Base-by-base conservation (phyloP, 257 asterid species). In the Datura wrightii region DNA sequence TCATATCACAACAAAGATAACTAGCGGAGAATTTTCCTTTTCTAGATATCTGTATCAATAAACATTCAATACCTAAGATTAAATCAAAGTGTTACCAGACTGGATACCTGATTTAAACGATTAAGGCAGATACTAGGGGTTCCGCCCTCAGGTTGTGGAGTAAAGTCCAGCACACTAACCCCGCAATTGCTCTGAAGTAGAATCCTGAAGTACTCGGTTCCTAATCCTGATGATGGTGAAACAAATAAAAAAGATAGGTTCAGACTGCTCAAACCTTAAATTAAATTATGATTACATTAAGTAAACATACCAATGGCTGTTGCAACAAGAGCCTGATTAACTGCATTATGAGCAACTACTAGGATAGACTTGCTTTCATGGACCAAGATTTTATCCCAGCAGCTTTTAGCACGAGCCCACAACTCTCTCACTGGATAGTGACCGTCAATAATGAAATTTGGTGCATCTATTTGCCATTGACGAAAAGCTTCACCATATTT, bases 171-270 rank as follows among this genome's bases (percentile, higher is more conserved):
- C 83, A 96, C 98, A 85, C 98, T 96, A 42, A 93, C 97, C 5
- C 99, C 99, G 78, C 98, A 94, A 69, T 96, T 96, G 92, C 99
- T 96, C 90, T 96, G 99, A 84, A 94, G 95, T 86, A 96, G 89
- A 88, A 87, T 34, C 89, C 99, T 92, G 89, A 96, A 96, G 90
- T 94, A 96, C 84, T 93, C 94, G 0, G 98, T 86, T 82, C 95
- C 98, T 79, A 96, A 82, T 79, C 98, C 98, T 96, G 85, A 8
- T 31, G 39, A 79, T 66, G 66, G 66, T 31, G 39, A 76, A 46
- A 71, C 39, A 15, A 84, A n/a, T 84, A 62, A 79, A 48, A 6
- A 10, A 53, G 41, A 24, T 16, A 55, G 11, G 18, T 65, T 14
- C 36, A 55, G 70, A 42, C 24, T 37, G 71, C 63, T 44, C 74